Evolutionary conservation across 1,284 basidiomycete species (phyloP).

Genomic region (Papiliotrema fonsecae): DNA sequence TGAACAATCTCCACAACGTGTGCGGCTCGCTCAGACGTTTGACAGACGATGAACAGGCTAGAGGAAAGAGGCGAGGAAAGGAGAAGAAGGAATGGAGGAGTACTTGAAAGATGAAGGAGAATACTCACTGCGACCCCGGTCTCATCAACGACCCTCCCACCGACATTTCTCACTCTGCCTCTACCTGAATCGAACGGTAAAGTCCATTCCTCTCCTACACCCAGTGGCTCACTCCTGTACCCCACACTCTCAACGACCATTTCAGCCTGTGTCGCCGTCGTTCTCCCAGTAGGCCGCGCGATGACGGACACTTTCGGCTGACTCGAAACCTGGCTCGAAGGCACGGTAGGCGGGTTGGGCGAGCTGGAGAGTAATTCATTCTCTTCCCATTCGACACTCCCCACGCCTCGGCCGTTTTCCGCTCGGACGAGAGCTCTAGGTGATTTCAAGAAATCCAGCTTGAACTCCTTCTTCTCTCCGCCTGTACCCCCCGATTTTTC

Average conservation of each 20-base stretch:
- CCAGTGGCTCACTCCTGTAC: slow-evolving; percentile 66
- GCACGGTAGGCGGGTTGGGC: slow-evolving; percentile 15
- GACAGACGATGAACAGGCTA: no score
- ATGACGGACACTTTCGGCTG: slow-evolving; percentile 31
- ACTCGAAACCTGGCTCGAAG: slow-evolving; percentile 6
- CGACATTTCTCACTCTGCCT: slow-evolving; percentile 43
- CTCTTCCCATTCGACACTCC: slow-evolving; percentile 34
- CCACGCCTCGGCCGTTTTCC: slow-evolving; percentile 51
- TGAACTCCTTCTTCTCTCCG: slow-evolving; percentile 60
- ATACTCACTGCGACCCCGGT: slow-evolving; percentile 35
- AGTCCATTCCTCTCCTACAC: slow-evolving; percentile 19
- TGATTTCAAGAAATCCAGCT: slow-evolving; percentile 72
- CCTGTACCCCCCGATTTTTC: slow-evolving; percentile 23
- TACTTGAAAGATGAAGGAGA: no score
- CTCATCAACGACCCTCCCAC: slow-evolving; percentile 43
- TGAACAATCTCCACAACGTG: no score
- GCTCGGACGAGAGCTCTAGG: slow-evolving; percentile 55
- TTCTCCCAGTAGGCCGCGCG: slow-evolving; percentile 60
- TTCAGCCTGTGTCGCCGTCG: slow-evolving; percentile 58
- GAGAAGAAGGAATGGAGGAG: no score
- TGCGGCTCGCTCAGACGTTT: no score
- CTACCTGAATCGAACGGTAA: slow-evolving; percentile 47
- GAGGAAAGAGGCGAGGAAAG: no score
- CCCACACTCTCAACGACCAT: slow-evolving; percentile 85
- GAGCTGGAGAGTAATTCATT: slow-evolving; percentile 32